Conservation (phyloP, 768 basidiomycete genomes). For the Zangia roseola region DNA sequence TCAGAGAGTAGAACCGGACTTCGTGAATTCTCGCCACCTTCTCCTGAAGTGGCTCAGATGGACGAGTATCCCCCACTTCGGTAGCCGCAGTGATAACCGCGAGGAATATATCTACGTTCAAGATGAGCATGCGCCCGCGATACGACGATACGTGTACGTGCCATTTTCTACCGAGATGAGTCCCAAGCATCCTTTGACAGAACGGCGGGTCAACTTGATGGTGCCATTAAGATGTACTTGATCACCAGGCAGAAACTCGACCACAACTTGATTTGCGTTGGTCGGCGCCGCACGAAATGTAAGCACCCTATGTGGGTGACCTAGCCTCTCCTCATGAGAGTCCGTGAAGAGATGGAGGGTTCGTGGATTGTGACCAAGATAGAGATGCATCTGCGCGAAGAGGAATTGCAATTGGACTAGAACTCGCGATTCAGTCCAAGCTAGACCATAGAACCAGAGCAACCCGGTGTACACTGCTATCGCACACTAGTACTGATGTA, state of each 20-base stretch:
- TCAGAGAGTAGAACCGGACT: constrained; percentile 87
- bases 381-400: constrained; percentile 61
- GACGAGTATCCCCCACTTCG: constrained; percentile 70
- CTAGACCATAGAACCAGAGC: not conserved
- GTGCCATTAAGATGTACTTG: constrained; percentile 67
- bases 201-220: constrained; percentile 65
- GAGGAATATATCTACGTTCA: constrained; percentile 72
- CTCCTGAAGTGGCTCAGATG: constrained; percentile 55
- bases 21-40: constrained; percentile 82
- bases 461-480: not conserved
- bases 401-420: not conserved
- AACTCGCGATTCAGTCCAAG: not conserved
- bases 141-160: constrained; percentile 29
- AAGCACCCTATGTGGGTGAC: constrained; percentile 60
- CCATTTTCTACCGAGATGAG: constrained; percentile 73
- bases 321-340: constrained; percentile 61
- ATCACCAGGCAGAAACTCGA: constrained; percentile 78
- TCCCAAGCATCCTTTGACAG: constrained; percentile 83
- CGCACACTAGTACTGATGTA: not conserved
- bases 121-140: constrained; percentile 4
- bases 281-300: constrained; percentile 65
- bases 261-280: constrained; percentile 64
- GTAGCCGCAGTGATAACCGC: constrained; percentile 76
- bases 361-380: constrained; percentile 66
- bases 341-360: constrained; percentile 72